Percentiles rank a stretch among this genome's conserved stretches.
These are phyloP conservation scores for Vitis hybrid DNA, from an alignment of 177 flowering plant species.

Conservation along the genomic window DNA sequence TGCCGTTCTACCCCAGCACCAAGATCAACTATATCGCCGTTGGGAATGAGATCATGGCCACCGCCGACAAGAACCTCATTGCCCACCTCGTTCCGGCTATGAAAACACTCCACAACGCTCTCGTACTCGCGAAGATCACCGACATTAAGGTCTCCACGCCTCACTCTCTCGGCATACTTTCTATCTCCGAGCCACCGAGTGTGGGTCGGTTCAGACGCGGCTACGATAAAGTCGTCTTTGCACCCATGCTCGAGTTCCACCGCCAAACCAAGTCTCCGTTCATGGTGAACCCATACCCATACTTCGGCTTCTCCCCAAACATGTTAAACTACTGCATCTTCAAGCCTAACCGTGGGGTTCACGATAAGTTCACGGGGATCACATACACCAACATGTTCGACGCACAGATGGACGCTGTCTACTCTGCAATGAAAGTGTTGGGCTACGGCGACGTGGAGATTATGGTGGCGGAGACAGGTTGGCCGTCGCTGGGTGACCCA, in stretches of 20 bases:
- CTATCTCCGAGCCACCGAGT: conserved; percentile 58
- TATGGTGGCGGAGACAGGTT: conserved; percentile 62
- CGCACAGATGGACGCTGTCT: conserved; percentile 34
- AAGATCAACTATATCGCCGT: conserved; percentile 33
- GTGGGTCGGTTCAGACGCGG: conserved; percentile 58
- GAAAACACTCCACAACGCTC: conserved; percentile 36
- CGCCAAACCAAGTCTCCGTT: conserved; percentile 65
- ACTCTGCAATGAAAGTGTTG: conserved; percentile 45
- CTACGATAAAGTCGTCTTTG: conserved; percentile 46
- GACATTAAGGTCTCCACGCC: conserved; percentile 43
- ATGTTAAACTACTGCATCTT: conserved; percentile 55
- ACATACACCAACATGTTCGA: conserved; percentile 52
- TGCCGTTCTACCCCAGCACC: conserved; percentile 42
- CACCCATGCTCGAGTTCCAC: conserved; percentile 64
- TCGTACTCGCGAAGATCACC: conserved; percentile 24
- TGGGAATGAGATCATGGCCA: conserved; percentile 43
- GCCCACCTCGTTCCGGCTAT: conserved; percentile 44
- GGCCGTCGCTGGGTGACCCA: conserved; percentile 51
- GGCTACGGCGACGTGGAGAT: conserved; percentile 50
- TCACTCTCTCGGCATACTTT: conserved; percentile 52
- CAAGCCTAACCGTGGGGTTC: conserved; percentile 52
- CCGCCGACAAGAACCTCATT: conserved; percentile 22
- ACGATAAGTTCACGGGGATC: conserved; percentile 38
- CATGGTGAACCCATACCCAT: conserved; percentile 89
- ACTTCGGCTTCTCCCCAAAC: conserved; percentile 49